These are phyloP conservation scores for Penicillium coffeae DNA, from an alignment of 495 filamentous ascomycete species.

Conservation along the genomic window DNA sequence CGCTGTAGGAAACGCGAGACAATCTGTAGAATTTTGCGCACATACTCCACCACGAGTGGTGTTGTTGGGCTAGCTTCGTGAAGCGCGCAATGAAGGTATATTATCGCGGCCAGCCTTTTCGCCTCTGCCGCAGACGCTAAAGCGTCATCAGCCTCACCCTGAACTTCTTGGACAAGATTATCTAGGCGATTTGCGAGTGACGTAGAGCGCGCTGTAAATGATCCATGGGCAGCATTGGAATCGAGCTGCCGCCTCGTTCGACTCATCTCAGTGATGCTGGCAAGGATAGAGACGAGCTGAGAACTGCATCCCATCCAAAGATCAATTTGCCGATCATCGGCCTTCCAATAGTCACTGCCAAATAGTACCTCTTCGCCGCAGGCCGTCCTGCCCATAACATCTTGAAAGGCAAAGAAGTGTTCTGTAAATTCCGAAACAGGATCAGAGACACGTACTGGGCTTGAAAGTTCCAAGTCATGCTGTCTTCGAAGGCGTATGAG, in stretches of 20 bases:
- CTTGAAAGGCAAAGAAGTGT: constrained; percentile 46
- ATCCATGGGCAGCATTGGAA: constrained; percentile 18
- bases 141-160: constrained; percentile 25
- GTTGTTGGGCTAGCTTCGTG: constrained; percentile 37
- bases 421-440: constrained; percentile 37
- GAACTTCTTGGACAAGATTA: constrained; percentile 32
- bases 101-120: constrained; percentile 37
- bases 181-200: constrained; percentile 29
- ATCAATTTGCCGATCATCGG: constrained; percentile 34
- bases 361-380: constrained; percentile 40
- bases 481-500: constrained; percentile 36
- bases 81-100: constrained; percentile 42
- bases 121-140: constrained; percentile 37
- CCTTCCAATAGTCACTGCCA: constrained; percentile 41
- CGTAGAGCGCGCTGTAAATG: constrained; percentile 28
- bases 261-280: constrained; percentile 42
- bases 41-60: constrained; percentile 32
- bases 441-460: constrained; percentile 12
- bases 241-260: constrained; percentile 26
- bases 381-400: constrained; percentile 47
- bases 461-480: constrained; percentile 13
- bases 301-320: constrained; percentile 48
- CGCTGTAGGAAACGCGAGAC: constrained; percentile 33
- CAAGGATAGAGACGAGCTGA: constrained; percentile 37
- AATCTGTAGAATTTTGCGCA: constrained; percentile 31